A percentile compares a stretch with the other conserved stretches of the same genome.
Conservation (phyloP, 352 stramenopile genomes). For the Globisporangium lucens region DNA sequence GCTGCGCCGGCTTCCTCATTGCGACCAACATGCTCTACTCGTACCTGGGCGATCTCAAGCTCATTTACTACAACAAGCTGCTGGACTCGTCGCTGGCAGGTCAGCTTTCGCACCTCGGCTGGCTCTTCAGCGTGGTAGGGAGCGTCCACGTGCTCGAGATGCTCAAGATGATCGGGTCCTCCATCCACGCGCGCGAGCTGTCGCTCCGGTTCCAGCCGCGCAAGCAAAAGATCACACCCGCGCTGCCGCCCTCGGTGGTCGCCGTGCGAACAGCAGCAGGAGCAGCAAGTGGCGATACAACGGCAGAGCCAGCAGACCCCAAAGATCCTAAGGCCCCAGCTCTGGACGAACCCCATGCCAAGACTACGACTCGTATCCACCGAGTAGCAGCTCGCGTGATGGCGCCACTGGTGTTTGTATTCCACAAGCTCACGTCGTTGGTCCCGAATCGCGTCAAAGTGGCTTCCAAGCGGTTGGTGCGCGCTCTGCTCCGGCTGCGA, state of each 20-base stretch:
- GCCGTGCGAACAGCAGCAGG: not conserved
- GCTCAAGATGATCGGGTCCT: conserved; percentile 30
- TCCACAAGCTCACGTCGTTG: not conserved
- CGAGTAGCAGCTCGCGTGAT: not conserved
- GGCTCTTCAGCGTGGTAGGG: conserved; percentile 23
- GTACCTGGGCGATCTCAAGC: conserved; percentile 25
- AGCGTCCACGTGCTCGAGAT: conserved; percentile 30
- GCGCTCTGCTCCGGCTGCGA: conserved; percentile 2
- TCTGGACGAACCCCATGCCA: not conserved
- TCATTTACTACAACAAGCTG: conserved; percentile 50
- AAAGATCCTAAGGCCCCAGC: not conserved
- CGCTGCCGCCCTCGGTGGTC: conserved; percentile 13
- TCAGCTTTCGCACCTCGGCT: conserved; percentile 24
- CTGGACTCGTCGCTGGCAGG: conserved; percentile 26
- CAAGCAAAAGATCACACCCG: conserved; percentile 11
- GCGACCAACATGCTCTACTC: conserved; percentile 28
- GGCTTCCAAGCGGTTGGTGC: not conserved
- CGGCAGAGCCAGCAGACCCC: not conserved
- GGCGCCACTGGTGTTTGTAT: not conserved
- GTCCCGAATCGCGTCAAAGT: conserved; percentile 10
- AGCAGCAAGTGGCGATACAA: not conserved
- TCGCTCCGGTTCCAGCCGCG: conserved; percentile 20
- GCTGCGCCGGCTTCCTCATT: conserved; percentile 26
- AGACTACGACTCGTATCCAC: not conserved
- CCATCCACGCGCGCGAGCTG: conserved; percentile 21